Conservation (phyloP, 2,329 filamentous ascomycete species). For the Fusarium beomiforme region DNA sequence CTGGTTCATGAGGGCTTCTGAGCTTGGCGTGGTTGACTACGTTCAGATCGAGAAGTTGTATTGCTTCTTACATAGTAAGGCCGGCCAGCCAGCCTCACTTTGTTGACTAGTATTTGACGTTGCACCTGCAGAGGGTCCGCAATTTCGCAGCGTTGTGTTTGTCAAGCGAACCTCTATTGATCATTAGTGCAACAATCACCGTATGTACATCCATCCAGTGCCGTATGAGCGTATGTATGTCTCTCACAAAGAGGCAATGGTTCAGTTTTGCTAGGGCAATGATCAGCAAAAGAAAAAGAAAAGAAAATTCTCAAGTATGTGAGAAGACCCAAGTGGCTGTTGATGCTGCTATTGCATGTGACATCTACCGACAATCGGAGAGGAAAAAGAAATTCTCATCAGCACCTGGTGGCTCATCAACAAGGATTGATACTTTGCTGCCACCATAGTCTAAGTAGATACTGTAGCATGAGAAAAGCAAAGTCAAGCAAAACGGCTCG, state of each 20-base stretch:
- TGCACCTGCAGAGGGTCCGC: slow-evolving; percentile 6
- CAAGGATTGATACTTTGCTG: slow-evolving; percentile 27
- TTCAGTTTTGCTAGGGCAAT: slow-evolving; percentile 10
- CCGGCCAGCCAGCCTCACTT: slow-evolving; percentile 15
- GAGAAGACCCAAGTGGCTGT: slow-evolving; percentile 12
- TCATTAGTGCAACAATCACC: slow-evolving; percentile 10
- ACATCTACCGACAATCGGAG: slow-evolving; percentile 40
- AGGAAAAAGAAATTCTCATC: slow-evolving; percentile 33
- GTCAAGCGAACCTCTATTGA: slow-evolving; percentile 2
- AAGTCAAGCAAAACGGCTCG: slow-evolving; percentile 28
- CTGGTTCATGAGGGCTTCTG: not conserved
- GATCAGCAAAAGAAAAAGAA: slow-evolving; percentile 8
- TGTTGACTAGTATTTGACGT: not conserved
- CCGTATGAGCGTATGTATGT: no score
- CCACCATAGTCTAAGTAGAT: no score
- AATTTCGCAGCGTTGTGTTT: not conserved
- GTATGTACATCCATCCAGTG: no score
- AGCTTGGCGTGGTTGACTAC: not conserved
- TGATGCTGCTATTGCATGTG: not conserved
- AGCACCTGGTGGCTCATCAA: slow-evolving; percentile 31
- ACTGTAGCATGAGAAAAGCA: slow-evolving; percentile 24
- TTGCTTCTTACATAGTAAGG: not conserved
- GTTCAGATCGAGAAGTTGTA: not conserved
- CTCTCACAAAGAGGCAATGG: slow-evolving; percentile 18
- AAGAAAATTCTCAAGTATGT: not conserved